Conservation (phyloP, 176 grass and related monocot species). For the Raddia guianensis region DNA sequence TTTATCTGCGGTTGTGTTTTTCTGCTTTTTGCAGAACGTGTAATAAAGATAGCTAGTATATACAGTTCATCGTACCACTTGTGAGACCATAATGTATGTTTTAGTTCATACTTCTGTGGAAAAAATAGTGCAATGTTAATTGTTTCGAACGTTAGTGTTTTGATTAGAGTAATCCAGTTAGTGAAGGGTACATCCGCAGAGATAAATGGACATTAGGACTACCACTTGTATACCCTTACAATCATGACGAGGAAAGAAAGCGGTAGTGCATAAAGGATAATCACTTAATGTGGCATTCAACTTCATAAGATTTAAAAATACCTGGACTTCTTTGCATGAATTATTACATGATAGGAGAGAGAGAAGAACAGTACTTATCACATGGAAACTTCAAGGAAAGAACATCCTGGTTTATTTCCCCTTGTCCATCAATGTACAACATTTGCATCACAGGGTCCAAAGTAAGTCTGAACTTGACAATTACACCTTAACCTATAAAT, state of each 20-base stretch:
- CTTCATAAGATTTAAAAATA: background rate
- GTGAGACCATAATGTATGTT: background rate
- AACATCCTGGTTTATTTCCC: background rate
- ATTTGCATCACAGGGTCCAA: constrained; percentile 5
- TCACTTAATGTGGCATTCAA: background rate
- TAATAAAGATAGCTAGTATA: background rate
- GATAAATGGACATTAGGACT: background rate
- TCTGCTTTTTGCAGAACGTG: background rate
- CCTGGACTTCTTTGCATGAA: too few relatives aligned
- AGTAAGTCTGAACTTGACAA: constrained; percentile 15
- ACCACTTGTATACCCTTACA: background rate
- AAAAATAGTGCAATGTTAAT: background rate
- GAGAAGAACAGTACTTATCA: too few relatives aligned
- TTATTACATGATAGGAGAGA: too few relatives aligned
- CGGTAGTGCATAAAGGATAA: background rate
- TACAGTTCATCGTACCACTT: background rate
- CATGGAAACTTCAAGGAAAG: too few relatives aligned
- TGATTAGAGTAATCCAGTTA: background rate
- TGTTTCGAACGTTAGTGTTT: background rate
- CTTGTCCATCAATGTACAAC: constrained; percentile 21
- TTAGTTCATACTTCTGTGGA: background rate
- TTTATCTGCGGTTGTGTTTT: background rate
- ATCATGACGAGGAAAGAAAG: background rate
- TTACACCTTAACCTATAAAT: constrained; percentile 37
- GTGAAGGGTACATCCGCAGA: background rate